These are phyloP conservation scores for Aquilaria sinensis DNA, from an alignment of 345 rosid species.

Conservation along the genomic window DNA sequence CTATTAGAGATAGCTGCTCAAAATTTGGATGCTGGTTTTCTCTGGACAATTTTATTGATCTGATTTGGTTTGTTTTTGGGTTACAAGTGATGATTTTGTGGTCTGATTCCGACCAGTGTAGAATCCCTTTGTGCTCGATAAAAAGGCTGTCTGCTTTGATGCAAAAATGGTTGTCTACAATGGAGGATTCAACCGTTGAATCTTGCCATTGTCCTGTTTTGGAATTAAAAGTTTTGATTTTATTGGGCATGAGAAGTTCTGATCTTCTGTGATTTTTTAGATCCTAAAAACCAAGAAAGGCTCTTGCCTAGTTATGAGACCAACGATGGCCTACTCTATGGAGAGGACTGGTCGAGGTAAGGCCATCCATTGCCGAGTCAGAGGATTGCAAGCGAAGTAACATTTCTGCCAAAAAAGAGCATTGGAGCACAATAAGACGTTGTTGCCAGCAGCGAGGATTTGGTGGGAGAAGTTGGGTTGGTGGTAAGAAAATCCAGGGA, in stretches of 20 bases:
- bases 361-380: no score
- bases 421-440: not conserved
- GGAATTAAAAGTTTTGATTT: slow-evolving; percentile 3
- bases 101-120: slow-evolving; percentile 13
- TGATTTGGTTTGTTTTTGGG: not conserved
- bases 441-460: not conserved
- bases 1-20: not conserved
- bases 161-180: not conserved
- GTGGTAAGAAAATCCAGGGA: not conserved
- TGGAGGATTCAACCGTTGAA: slow-evolving; percentile 3
- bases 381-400: slow-evolving; percentile 1
- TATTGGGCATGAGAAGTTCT: no score
- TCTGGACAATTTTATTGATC: slow-evolving; percentile 3
- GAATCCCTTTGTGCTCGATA: not conserved
- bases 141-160: slow-evolving; percentile 8
- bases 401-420: no score
- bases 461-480: not conserved
- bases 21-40: not conserved
- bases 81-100: slow-evolving; percentile 7
- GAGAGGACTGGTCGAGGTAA: no score
- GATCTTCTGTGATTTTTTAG: not conserved
- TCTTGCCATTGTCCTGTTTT: slow-evolving; percentile 4
- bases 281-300: not conserved
- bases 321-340: not conserved
- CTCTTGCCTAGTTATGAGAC: slow-evolving; percentile 2